Evolutionary conservation across 1,284 basidiomycete species (phyloP), one percentile per base, ranked within the genome.

Genomic region (Vanrija pseudolonga): DNA sequence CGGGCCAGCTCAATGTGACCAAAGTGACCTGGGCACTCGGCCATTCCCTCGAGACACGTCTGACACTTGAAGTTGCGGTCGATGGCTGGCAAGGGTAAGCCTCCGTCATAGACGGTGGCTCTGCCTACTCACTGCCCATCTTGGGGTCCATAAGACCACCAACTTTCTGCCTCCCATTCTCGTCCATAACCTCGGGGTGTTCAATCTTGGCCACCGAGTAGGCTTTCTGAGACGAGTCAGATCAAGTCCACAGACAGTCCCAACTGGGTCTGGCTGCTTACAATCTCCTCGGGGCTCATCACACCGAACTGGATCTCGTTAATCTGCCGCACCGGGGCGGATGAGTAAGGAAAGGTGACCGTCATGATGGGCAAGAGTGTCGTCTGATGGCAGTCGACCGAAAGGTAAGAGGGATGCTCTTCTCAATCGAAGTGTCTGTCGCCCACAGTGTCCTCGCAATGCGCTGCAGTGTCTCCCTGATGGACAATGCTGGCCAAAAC

Each of bases 1-100:
- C 91, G 83, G 47, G 93, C 93, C 66, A 99, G 81, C 79, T 99
- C 96, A 68, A 98, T 94, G 77, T 98, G 93, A 55, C 94, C 95
- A 79, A 98, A 99, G 77, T 98, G 96, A 53, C 96, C 96, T 28
- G 96, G 95, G 79, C 93, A 95, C 73, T 95, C 91, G 28, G 90
- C 87, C 91, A 95, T 96, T 47, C 94, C 95, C 82, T 97, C 93
- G 69, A 93, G 93, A 78, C 96, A 98, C 23, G 96, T 98, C 80
- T 98, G 93, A 76, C 96, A 98, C 81, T 98, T 98, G 81, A 96
- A 98, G 78, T 98, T 98, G 63, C 96, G 85, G 80, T 98, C 95
- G 76, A 98, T 98, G 45, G 90, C 75, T 76, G 59, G 18, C 9
- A 46, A 37, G 52, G 26, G 61, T 59, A 59, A 60, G 59, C 57